Percentiles rank a stretch among this genome's conserved stretches.
These are phyloP conservation scores for Rhododendron simsii DNA, from an alignment of 148 eudicot species.

Conservation along the genomic window DNA sequence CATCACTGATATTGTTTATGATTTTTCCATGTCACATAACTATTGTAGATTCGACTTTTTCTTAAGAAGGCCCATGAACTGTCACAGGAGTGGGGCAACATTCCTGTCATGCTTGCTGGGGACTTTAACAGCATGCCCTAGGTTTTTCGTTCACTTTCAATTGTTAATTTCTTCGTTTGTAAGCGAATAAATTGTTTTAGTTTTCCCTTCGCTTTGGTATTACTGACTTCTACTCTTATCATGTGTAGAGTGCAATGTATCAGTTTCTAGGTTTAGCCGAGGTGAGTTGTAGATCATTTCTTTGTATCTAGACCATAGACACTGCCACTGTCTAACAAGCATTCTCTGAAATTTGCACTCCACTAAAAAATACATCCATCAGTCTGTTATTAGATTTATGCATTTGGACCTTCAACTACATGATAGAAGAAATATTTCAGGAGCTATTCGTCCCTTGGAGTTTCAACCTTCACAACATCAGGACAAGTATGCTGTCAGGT, in stretches of 20 bases:
- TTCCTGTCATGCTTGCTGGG: constrained; percentile 70
- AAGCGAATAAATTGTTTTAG: not conserved
- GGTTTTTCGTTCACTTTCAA: constrained; percentile 22
- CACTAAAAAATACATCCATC: not conserved
- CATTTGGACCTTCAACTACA: constrained; percentile 36
- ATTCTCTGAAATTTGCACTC: not conserved
- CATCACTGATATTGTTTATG: not conserved
- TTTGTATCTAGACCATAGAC: not conserved
- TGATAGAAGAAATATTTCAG: constrained; percentile 46
- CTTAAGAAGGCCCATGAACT: constrained; percentile 56
- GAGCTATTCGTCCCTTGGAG: constrained; percentile 28
- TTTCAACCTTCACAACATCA: constrained; percentile 11
- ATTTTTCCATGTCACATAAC: not conserved
- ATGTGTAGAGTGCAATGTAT: constrained; percentile 61
- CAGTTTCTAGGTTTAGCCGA: constrained; percentile 50
- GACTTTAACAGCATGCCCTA: constrained; percentile 59
- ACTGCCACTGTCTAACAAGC: not conserved
- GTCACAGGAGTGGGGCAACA: constrained; percentile 58
- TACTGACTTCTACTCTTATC: constrained; percentile 9
- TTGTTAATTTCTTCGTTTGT: not conserved
- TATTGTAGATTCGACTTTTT: constrained; percentile 49
- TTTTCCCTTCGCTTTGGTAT: not conserved
- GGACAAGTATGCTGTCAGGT: constrained; percentile 29
- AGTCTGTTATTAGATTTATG: not conserved
- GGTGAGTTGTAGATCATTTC: constrained; percentile 32